Conservation (phyloP, 352 stramenopile species). For the Phytopythium ostracodes region DNA sequence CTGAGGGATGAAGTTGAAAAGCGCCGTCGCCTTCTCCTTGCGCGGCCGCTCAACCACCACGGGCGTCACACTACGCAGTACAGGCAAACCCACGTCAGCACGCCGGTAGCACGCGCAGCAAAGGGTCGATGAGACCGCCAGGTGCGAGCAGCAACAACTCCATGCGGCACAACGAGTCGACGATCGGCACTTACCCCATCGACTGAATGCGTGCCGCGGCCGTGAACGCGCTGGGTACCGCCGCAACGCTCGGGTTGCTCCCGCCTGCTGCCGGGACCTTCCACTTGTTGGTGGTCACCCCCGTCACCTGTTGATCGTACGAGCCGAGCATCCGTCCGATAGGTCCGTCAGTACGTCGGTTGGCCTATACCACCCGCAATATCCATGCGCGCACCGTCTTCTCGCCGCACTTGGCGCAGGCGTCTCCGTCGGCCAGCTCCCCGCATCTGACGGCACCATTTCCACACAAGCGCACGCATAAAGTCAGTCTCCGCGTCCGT, state of each 20-base stretch:
- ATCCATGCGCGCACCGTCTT: conserved; percentile 33
- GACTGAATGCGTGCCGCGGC: conserved; percentile 43
- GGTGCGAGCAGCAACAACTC: neutral
- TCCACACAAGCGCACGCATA: neutral
- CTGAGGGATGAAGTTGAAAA: conserved; percentile 78
- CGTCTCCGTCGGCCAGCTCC: conserved; percentile 44
- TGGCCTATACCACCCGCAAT: neutral
- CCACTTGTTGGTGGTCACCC: conserved; percentile 40
- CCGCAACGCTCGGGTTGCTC: conserved; percentile 36
- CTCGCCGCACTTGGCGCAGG: conserved; percentile 62
- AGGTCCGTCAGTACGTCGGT: neutral
- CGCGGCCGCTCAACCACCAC: conserved; percentile 22
- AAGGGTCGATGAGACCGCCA: neutral
- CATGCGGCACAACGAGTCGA: neutral
- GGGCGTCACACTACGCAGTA: conserved; percentile 16
- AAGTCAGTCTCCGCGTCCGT: conserved; percentile 5
- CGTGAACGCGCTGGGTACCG: conserved; percentile 65
- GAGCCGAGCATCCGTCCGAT: neutral
- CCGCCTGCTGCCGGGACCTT: conserved; percentile 34
- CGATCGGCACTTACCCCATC: conserved; percentile 32
- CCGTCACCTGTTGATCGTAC: conserved; percentile 23
- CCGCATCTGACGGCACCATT: conserved; percentile 30
- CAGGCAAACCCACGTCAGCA: neutral
- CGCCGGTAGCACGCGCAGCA: neutral
- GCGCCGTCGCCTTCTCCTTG: conserved; percentile 65